Evolutionary conservation across 345 rosid genomes (phyloP).

Genomic region (Gossypium arboreum): DNA sequence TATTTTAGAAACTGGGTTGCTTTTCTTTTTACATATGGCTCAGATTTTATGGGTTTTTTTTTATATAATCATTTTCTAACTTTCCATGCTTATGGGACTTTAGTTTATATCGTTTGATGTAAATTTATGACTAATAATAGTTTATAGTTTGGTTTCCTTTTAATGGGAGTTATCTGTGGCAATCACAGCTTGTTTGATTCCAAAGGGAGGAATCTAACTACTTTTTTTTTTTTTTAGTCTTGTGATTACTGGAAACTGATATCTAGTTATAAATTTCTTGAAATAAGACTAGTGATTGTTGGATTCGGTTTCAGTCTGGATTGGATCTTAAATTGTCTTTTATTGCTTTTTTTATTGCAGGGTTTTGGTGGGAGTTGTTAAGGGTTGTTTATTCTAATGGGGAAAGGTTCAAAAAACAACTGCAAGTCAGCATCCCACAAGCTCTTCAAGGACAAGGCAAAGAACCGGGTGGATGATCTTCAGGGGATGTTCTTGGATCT

Average conservation of each 20-base stretch:
- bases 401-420: constrained; percentile 76
- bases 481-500: constrained; percentile 85
- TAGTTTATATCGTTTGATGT: constrained; percentile 2
- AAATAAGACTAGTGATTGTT: not conserved
- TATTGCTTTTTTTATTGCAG: constrained; percentile 21
- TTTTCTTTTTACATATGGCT: not conserved
- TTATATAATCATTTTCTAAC: not conserved
- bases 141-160: not conserved
- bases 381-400: constrained; percentile 38
- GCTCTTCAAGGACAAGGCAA: constrained; percentile 91
- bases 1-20: constrained; percentile 2
- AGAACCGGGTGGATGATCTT: constrained; percentile 96
- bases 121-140: not conserved
- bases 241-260: not conserved
- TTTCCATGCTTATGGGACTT: not conserved
- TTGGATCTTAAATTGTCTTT: constrained; percentile 15
- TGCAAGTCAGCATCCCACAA: constrained; percentile 95
- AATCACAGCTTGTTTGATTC: not conserved
- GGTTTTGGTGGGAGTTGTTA: constrained; percentile 17
- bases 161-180: not conserved
- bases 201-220: not conserved
- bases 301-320: constrained; percentile 11
- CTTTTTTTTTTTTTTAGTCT: not conserved
- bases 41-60: not conserved
- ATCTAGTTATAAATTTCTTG: not conserved